Conservation (phyloP, 192 early-diverging fungal genomes). For the Backusella psychrophila region DNA sequence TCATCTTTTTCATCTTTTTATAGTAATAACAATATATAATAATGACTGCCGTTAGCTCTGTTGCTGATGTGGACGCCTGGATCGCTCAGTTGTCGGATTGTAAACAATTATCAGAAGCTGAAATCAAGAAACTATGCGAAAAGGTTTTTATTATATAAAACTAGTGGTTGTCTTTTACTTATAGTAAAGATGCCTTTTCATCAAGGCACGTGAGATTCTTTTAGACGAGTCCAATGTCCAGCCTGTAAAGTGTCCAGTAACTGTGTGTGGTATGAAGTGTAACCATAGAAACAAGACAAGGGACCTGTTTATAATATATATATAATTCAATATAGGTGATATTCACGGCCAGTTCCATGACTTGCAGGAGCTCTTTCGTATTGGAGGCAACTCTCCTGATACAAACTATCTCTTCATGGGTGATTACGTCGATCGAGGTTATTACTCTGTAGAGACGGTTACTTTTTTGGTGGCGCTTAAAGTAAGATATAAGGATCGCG, state of each 20-base stretch:
- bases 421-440: slow-evolving; percentile 99
- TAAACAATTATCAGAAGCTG: slow-evolving; percentile 92
- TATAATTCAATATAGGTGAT: slow-evolving; percentile 49
- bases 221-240: slow-evolving; percentile 98
- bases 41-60: slow-evolving; percentile 37
- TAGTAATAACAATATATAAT: not conserved
- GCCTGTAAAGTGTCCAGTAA: slow-evolving; percentile 94
- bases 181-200: not conserved
- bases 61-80: slow-evolving; percentile 92
- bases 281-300: too few relatives aligned
- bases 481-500: slow-evolving; percentile 86
- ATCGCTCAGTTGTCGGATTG: slow-evolving; percentile 88
- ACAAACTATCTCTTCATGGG: slow-evolving; percentile 99
- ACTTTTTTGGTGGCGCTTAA: slow-evolving; percentile 94
- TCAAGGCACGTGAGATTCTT: slow-evolving; percentile 92
- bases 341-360: slow-evolving; percentile 99
- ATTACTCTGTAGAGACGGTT: slow-evolving; percentile 98
- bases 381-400: slow-evolving; percentile 94
- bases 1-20: not conserved
- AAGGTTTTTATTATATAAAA: slow-evolving; percentile 63
- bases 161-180: not conserved
- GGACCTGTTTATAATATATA: not conserved
- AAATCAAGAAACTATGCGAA: slow-evolving; percentile 95
- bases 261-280: slow-evolving; percentile 78
- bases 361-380: slow-evolving; percentile 93